A percentile compares a stretch with the other conserved stretches of the same genome.
These are phyloP conservation scores for Alectoria sarmentosa DNA, from an alignment of 495 filamentous ascomycete genomes.

Conservation along the genomic window DNA sequence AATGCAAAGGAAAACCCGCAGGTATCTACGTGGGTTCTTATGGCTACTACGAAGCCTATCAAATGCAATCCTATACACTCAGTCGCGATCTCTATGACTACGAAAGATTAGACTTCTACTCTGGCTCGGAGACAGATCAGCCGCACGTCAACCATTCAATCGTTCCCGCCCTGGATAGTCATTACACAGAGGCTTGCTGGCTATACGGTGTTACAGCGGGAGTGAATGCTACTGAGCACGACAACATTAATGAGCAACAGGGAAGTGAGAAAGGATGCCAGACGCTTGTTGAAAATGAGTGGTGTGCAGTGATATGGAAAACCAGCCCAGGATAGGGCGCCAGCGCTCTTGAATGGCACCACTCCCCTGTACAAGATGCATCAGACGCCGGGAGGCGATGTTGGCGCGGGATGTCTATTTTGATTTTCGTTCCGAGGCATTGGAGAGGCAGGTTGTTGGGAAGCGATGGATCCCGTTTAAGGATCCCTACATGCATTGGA, in stretches of 20 bases:
- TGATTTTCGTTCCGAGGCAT: too few species aligned
- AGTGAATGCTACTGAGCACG: background rate
- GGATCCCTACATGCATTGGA: too few species aligned
- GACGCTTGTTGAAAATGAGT: background rate
- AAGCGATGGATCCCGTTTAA: too few species aligned
- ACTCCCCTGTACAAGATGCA: too few species aligned
- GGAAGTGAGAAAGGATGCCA: background rate
- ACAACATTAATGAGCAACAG: background rate
- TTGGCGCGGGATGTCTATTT: too few species aligned
- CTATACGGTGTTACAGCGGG: background rate
- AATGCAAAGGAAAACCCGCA: background rate
- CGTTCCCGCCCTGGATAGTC: background rate
- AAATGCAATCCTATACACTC: background rate
- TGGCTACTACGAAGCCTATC: background rate
- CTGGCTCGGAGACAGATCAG: background rate
- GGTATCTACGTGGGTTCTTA: background rate
- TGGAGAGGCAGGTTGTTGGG: too few species aligned
- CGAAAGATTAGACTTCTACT: background rate
- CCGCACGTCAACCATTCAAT: background rate
- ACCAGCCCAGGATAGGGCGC: background rate
- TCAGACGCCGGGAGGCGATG: too few species aligned
- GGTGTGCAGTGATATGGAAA: background rate
- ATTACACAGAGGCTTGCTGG: background rate
- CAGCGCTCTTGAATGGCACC: too few species aligned
- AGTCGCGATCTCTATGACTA: background rate